Evolutionary conservation across 768 basidiomycete genomes (phyloP).

Genomic region (Boletus vinaceobasis): DNA sequence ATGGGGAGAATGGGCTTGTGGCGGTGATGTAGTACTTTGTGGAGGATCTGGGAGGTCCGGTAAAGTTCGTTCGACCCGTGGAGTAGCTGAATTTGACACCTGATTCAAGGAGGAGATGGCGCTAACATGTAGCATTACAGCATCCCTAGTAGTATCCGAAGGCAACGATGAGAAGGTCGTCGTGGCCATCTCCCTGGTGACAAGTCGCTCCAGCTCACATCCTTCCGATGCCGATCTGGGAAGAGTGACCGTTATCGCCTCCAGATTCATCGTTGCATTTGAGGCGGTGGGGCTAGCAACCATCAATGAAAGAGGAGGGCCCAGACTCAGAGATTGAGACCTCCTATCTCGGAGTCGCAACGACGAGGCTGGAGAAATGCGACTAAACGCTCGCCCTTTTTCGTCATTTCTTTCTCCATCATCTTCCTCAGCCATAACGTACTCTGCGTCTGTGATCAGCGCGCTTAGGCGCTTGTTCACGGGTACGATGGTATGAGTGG

Average conservation of each 20-base stretch:
- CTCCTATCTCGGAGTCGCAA: constrained; percentile 51
- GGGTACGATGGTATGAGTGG: constrained; percentile 68
- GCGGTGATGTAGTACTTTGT: constrained; percentile 5
- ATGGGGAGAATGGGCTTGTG: constrained; percentile 16
- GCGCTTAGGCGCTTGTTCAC: constrained; percentile 64
- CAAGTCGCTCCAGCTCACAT: constrained; percentile 40
- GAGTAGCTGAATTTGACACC: constrained; percentile 29
- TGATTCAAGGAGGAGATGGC: constrained; percentile 14
- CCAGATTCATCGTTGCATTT: constrained; percentile 31
- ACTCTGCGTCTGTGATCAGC: constrained; percentile 64
- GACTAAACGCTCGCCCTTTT: constrained; percentile 16
- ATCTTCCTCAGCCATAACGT: constrained; percentile 62
- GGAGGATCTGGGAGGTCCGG: constrained; percentile 29
- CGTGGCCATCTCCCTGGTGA: constrained; percentile 40
- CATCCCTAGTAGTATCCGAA: constrained; percentile 22
- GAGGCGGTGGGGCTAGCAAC: constrained; percentile 22
- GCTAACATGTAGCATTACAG: constrained; percentile 24
- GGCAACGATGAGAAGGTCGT: constrained; percentile 38
- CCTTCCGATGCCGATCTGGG: constrained; percentile 27
- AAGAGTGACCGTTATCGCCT: constrained; percentile 28
- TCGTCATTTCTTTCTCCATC: constrained; percentile 28
- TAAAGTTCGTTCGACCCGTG: constrained; percentile 26
- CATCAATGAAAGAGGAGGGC: constrained; percentile 32
- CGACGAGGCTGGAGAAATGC: constrained; percentile 43
- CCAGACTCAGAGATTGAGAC: constrained; percentile 61